Evolutionary conservation across 2,329 filamentous ascomycete genomes (phyloP).

Genomic region (Dactylellina leptospora): DNA sequence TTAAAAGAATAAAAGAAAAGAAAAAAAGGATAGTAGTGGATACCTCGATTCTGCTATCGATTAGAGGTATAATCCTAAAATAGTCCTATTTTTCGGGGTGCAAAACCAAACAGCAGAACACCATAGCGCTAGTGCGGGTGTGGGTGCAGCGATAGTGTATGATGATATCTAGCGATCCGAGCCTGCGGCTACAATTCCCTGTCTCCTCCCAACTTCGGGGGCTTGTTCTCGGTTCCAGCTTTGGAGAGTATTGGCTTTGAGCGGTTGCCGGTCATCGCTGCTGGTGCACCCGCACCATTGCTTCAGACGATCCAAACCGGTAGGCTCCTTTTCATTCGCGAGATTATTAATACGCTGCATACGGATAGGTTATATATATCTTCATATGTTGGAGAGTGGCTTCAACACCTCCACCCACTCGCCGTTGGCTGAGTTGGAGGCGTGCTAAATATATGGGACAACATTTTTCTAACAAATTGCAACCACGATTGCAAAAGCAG

Average conservation of each 20-base stretch:
- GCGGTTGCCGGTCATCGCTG: slow-evolving; percentile 18
- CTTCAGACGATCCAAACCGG: slow-evolving; percentile 32
- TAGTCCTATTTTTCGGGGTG: slow-evolving; percentile 24
- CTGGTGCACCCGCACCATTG: slow-evolving; percentile 40
- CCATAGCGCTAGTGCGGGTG: slow-evolving; percentile 27
- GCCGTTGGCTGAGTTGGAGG: background rate
- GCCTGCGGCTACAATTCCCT: slow-evolving; percentile 49
- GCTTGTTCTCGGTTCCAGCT: slow-evolving; percentile 46
- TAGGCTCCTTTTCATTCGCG: slow-evolving; percentile 5
- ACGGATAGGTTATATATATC: no score
- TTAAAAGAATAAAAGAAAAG: slow-evolving; percentile 8
- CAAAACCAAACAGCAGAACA: background rate
- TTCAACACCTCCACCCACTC: background rate
- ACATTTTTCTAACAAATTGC: background rate
- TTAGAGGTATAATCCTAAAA: slow-evolving; percentile 53
- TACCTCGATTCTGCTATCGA: slow-evolving; percentile 40
- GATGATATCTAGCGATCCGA: slow-evolving; percentile 41
- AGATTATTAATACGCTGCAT: no score
- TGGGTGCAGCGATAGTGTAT: slow-evolving; percentile 2
- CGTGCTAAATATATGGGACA: slow-evolving; percentile 1
- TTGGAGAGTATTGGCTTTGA: slow-evolving; percentile 10
- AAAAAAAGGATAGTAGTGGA: slow-evolving; percentile 29
- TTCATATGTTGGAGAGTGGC: no score
- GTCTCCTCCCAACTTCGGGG: slow-evolving; percentile 36
- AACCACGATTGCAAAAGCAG: background rate